Conservation (phyloP, 768 basidiomycete species). For the Trametes maxima region DNA sequence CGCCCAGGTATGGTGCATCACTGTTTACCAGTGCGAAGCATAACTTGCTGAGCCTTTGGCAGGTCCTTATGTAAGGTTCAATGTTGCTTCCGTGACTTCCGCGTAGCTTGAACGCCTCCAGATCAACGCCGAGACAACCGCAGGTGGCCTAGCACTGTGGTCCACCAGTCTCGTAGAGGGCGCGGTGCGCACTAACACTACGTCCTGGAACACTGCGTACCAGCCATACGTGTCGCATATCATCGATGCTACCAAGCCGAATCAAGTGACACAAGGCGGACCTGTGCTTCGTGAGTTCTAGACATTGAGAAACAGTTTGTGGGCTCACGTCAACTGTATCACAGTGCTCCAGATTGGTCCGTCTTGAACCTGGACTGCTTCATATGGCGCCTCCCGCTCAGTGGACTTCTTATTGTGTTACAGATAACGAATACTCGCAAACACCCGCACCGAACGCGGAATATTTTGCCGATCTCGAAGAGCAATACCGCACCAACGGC, state of each 20-base stretch:
- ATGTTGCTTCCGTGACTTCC: no score
- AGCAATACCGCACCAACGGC: constrained; percentile 16
- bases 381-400: constrained; percentile 14
- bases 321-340: neutral
- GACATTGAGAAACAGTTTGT: neutral
- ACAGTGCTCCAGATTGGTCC: constrained; percentile 60
- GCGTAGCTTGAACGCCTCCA: constrained; percentile 35
- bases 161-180: constrained; percentile 67
- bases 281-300: constrained; percentile 64
- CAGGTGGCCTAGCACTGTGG: constrained; percentile 75
- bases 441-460: constrained; percentile 35
- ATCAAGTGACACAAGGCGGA: constrained; percentile 75
- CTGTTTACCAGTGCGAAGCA: no score
- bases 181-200: constrained; percentile 67
- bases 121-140: constrained; percentile 82
- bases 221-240: constrained; percentile 69
- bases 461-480: constrained; percentile 27
- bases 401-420: no score
- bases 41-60: neutral
- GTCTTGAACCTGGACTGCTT: constrained; percentile 41
- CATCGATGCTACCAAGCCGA: constrained; percentile 56
- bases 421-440: constrained; percentile 71
- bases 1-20: constrained; percentile 58
- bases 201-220: constrained; percentile 73
- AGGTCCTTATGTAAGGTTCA: constrained; percentile 34